phyloP scores from a whole-genome alignment of 768 basidiomycete genomes.

The Naganishia friedmannii region DNA sequence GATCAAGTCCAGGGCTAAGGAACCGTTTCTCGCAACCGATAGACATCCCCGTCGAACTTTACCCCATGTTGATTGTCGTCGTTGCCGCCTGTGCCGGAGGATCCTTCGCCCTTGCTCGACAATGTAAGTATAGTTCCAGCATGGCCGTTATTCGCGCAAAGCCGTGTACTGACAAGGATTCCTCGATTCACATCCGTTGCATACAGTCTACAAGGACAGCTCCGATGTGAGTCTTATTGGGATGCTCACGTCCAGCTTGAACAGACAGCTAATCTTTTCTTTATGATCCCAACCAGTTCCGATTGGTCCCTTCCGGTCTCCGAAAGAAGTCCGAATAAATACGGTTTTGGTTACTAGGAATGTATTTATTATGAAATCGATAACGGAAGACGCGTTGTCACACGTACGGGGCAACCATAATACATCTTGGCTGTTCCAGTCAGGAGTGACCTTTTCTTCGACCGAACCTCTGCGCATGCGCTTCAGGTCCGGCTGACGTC shows the following conservation, averaged over 20 bases:
- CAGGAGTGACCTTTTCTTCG: too few relatives aligned
- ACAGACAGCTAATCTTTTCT: background rate
- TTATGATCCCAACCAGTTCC: constrained; percentile 30
- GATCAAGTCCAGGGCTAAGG: background rate
- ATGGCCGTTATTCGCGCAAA: background rate
- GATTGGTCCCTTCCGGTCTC: constrained; percentile 34
- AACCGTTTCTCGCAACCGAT: background rate
- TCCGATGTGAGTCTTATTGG: constrained; percentile 36
- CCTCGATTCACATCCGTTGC: background rate
- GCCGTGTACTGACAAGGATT: background rate
- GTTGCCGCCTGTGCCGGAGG: constrained; percentile 47
- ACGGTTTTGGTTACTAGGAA: background rate
- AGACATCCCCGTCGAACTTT: constrained; percentile 51
- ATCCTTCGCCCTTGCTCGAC: constrained; percentile 35
- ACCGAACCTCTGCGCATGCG: too few relatives aligned
- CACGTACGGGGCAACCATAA: too few relatives aligned
- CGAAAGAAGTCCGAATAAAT: constrained; percentile 28
- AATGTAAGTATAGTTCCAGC: constrained; percentile 33
- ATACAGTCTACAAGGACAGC: constrained; percentile 44
- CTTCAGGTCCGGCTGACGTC: too few relatives aligned
- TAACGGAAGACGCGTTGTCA: background rate
- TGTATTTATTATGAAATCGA: constrained; percentile 14
- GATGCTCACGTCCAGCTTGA: too few relatives aligned
- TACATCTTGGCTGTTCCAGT: too few relatives aligned
- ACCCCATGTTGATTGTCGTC: constrained; percentile 50